Evolutionary conservation across 2,329 filamentous ascomycete species (phyloP), one percentile per base, ranked within the genome.

Genomic region (Fusarium ambrosium): DNA sequence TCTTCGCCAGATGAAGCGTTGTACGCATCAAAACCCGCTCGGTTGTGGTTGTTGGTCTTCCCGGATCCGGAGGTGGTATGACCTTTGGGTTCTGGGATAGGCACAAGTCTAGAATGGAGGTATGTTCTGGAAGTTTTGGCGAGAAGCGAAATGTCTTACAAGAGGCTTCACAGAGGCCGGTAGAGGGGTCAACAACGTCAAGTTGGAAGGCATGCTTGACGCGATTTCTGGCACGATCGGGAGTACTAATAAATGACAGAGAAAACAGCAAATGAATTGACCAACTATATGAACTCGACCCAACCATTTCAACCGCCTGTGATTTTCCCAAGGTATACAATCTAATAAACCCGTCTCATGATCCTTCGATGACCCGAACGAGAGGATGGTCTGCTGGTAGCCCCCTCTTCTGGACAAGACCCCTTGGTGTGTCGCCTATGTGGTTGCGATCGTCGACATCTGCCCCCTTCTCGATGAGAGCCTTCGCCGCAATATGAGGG

Each of bases 391-490:
- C 4, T 51, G 14, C 9, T 7, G 1, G 9, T 6, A 51, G 9
- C 22, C 2, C 0, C 9, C 0, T n/a, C 48, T 8, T 8, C 18
- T 53, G 0, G 10, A 11, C 18, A 20, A 53, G 27, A 53, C 24
- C n/a, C 24, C 9, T 13, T 53, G 48, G 24, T 22, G 32, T 56
- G 11, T 56, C 3, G 4, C 32, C n/a, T 4, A 4, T 1, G n/a
- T 6, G 2, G n/a, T 56, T 18, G 13, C 13, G 13, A 11, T 4
- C 4, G 32, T 36, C 14, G 32, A 24, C 14, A 24, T 24, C 1
- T 22, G 53, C 53, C 1, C 53, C 32, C 1, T 6, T 7, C 13
- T 58, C 1, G 3, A 58, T n/a, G n/a, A n/a, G n/a, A n/a, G n/a
- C n/a, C n/a, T n/a, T n/a, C n/a, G n/a, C n/a, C n/a, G n/a, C n/a